Evolutionary conservation across 352 stramenopile species (phyloP).

Genomic region (Phytopythium aichiense): DNA sequence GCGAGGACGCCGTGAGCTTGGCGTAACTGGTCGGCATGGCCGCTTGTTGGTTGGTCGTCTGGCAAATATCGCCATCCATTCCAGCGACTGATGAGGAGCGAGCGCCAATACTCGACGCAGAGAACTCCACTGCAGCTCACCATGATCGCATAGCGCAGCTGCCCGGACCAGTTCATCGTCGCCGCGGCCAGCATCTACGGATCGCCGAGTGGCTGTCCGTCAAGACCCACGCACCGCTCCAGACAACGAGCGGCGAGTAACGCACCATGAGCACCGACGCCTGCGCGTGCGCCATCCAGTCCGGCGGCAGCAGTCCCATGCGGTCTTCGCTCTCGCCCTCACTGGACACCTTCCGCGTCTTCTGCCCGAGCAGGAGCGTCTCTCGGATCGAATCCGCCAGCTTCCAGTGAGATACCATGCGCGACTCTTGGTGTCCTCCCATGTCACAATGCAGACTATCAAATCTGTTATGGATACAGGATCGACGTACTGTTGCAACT

Average conservation of each 20-base stretch:
- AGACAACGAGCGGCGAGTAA: background rate
- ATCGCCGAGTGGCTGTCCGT: background rate
- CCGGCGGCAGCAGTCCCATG: constrained; percentile 6
- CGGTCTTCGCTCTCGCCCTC: background rate
- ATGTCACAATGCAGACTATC: background rate
- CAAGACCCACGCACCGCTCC: background rate
- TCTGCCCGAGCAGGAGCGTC: background rate
- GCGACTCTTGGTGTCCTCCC: background rate
- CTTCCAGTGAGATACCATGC: background rate
- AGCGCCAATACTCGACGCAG: background rate
- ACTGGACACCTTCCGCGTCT: background rate
- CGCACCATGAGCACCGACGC: constrained; percentile 2
- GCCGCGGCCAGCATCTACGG: constrained; percentile 1
- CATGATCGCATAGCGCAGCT: constrained; percentile 5
- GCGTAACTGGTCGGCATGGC: constrained; percentile 2
- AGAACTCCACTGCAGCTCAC: background rate
- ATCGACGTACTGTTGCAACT: background rate
- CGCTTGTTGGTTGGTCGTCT: constrained; percentile 1
- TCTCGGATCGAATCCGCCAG: background rate
- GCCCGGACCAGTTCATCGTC: constrained; percentile 3
- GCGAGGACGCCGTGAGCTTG: constrained; percentile 6
- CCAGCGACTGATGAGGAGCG: background rate
- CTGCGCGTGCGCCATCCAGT: constrained; percentile 5
- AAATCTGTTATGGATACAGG: constrained; percentile 1
- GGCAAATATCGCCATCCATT: background rate